Evolutionary conservation across 768 basidiomycete genomes (phyloP).

Genomic region (Brasilioporus rufonigricans): DNA sequence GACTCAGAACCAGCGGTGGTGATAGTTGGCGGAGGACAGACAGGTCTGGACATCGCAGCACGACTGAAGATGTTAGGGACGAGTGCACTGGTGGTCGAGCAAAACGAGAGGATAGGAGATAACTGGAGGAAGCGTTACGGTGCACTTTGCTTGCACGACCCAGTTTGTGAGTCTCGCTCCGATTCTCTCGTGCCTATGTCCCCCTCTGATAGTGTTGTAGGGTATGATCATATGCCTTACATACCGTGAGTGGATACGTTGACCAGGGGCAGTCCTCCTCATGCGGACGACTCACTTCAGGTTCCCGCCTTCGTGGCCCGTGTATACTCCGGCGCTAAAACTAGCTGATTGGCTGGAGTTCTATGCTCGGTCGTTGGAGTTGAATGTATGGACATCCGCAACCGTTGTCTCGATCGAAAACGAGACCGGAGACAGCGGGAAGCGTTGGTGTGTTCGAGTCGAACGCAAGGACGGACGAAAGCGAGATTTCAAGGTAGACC

Average conservation of each 20-base stretch:
- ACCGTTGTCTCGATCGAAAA: constrained; percentile 26
- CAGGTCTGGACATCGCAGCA: constrained; percentile 57
- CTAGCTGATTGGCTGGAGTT: constrained; percentile 67
- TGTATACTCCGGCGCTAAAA: constrained; percentile 50
- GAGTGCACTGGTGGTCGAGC: constrained; percentile 15
- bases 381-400: constrained; percentile 62
- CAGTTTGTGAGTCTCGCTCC: constrained; percentile 31
- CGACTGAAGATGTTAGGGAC: constrained; percentile 39
- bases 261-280: neutral
- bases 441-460: constrained; percentile 44
- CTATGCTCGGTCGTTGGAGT: constrained; percentile 58
- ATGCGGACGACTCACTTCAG: constrained; percentile 25
- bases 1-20: constrained; percentile 51
- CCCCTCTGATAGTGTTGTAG: too few species aligned
- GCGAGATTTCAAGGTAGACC: constrained; percentile 43
- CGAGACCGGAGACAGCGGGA: constrained; percentile 31
- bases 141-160: constrained; percentile 32
- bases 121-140: constrained; percentile 32
- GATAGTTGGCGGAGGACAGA: constrained; percentile 50
- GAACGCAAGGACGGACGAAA: constrained; percentile 33
- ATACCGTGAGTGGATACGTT: constrained; percentile 43
- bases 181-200: too few species aligned
- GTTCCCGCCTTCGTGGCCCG: constrained; percentile 55
- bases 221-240: constrained; percentile 53
- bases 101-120: too few species aligned